Evolutionary conservation across 2,329 filamentous ascomycete genomes (phyloP).

Genomic region (Trichoderma koningii): DNA sequence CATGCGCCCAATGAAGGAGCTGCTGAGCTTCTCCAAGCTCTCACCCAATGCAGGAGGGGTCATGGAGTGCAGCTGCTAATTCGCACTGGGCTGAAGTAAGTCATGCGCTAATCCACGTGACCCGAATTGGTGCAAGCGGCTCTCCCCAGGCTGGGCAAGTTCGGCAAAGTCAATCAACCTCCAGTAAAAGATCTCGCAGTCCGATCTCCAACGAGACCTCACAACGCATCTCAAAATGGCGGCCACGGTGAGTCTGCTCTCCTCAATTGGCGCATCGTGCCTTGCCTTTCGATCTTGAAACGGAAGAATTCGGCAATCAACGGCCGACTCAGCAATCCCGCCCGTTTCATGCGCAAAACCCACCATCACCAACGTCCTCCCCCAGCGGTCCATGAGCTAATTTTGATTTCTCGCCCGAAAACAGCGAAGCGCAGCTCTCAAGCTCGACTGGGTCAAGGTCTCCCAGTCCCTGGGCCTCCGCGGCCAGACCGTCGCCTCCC

Average conservation of each 20-base stretch:
- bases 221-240: conserved; percentile 60
- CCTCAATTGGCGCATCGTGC: conserved; percentile 34
- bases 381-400: conserved; percentile 52
- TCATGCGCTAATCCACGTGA: conserved; percentile 39
- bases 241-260: conserved; percentile 64
- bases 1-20: background rate
- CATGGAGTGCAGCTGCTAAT: background rate
- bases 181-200: conserved; percentile 51
- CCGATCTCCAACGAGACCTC: conserved; percentile 48
- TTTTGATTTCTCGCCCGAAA: conserved; percentile 44
- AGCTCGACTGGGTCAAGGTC: conserved; percentile 98
- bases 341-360: conserved; percentile 16
- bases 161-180: conserved; percentile 51
- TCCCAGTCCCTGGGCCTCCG: conserved; percentile 92
- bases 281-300: background rate
- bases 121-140: conserved; percentile 29
- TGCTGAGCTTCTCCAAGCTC: conserved; percentile 7
- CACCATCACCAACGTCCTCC: too few species aligned
- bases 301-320: conserved; percentile 1
- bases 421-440: conserved; percentile 96
- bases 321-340: conserved; percentile 27
- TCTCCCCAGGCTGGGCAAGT: conserved; percentile 39
- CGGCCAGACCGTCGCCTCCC: conserved; percentile 87
- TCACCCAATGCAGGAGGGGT: background rate
- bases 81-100: background rate